Evolutionary conservation across 2,329 filamentous ascomycete genomes (phyloP), one percentile per base, ranked within the genome.

Genomic region (Penicillium carneum): DNA sequence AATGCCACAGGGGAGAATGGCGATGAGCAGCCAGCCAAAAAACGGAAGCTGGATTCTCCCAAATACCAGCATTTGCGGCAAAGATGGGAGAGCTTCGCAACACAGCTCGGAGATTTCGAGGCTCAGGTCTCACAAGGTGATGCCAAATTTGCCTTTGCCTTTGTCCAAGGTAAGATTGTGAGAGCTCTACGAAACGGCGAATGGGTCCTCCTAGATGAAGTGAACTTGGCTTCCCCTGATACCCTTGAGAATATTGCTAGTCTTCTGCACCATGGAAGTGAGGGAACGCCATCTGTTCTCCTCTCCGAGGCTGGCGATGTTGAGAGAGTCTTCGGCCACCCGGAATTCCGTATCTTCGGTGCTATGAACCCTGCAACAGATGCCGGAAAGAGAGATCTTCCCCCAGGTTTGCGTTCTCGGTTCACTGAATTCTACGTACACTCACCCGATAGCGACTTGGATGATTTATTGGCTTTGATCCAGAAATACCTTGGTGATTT

Each of bases 301-400:
- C 84, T 99, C 8, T 93, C 93, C 0, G 95, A 99, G 79, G 95
- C 93, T 41, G 95, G 95, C 39, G 93, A 95, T 69, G 92, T 97
- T 45, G 92, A 98, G 76, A 87, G 93, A 66, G 89, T 99, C 38
- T 85, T 89, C 63, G 95, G 93, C 0, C 94, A 99, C 76, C 89
- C 92, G 0, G 88, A 97, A 66, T 99, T 99, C 76, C 88, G 95
- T 41, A 91, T 99, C 14, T 99, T 99, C 73, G 96, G 92, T 53
- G 95, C 96, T 31, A 99, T 99, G 95, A 99, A 99, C 72, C 95
- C 95, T 33, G 95, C 95, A 5, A 99, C 95, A 3, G 95, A 99
- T 80, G 88, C 97, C 58, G 95, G 96, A 63, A 99, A 99, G 79
- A 89, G 94, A 58, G 95, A 99, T 76, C 82, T 99, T 16, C 93